phyloP scores from a whole-genome alignment of 108 stramenopile genomes.

The Hondaea fermentalgiana region DNA sequence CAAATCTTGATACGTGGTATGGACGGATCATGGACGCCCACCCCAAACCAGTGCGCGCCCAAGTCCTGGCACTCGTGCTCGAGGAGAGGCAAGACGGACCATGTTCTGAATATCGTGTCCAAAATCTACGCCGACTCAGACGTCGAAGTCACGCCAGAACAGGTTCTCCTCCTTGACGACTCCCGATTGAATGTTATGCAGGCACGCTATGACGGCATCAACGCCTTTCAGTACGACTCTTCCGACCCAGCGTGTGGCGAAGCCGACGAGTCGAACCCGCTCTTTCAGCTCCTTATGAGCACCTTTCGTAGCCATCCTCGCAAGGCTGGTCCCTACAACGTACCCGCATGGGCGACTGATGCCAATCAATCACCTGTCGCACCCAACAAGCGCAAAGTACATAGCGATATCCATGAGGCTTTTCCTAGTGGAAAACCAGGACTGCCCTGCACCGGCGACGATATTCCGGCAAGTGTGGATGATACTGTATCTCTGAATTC shows the following conservation, averaged over 20 bases:
- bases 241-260: neutral
- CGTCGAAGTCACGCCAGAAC: neutral
- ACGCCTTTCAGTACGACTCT: neutral
- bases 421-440: too few species aligned
- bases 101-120: neutral
- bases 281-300: neutral
- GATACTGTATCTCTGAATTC: neutral
- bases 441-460: neutral
- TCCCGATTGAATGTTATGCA: neutral
- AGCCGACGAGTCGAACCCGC: neutral
- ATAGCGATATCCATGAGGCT: neutral
- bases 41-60: neutral
- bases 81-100: conserved; percentile 8
- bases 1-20: neutral
- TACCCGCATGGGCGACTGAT: neutral
- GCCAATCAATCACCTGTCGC: neutral
- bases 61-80: neutral
- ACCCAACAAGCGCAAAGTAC: neutral
- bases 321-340: neutral
- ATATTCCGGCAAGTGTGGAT: neutral
- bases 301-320: neutral
- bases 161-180: neutral
- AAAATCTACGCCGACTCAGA: neutral
- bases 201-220: neutral
- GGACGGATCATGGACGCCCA: neutral